Conservation (phyloP, 139 green algal species). For the Coelastrella sp. region DNA sequence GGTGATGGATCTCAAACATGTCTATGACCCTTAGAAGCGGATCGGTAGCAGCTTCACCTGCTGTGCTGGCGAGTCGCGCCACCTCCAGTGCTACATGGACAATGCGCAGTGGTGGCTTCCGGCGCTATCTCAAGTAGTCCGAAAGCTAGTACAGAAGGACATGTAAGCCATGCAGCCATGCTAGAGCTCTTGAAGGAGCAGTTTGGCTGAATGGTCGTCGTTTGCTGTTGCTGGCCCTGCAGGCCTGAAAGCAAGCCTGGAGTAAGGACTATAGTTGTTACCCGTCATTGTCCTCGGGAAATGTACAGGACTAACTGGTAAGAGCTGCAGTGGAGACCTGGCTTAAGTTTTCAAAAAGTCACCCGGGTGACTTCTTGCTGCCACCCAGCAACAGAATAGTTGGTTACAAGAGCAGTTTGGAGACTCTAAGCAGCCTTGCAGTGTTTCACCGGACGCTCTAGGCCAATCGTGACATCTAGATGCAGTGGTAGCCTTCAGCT, state of each 20-base stretch:
- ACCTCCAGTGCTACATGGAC: not conserved
- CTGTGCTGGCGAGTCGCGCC: not conserved
- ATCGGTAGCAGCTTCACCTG: not conserved
- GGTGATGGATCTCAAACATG: not conserved
- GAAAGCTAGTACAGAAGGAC: not conserved
- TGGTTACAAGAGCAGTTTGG: no score
- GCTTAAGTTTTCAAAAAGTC: not conserved
- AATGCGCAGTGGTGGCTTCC: not conserved
- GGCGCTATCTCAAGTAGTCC: not conserved
- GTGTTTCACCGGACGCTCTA: no score
- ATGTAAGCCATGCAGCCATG: not conserved
- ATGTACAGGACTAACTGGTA: slow-evolving; percentile 58
- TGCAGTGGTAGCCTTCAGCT: no score
- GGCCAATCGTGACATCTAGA: no score
- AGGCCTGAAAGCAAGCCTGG: slow-evolving; percentile 28
- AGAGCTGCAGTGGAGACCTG: not conserved
- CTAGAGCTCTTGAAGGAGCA: not conserved
- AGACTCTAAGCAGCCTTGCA: no score
- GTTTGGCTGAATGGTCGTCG: not conserved
- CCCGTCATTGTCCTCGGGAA: slow-evolving; percentile 47
- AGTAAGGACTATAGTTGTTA: slow-evolving; percentile 51
- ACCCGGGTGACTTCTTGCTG: no score
- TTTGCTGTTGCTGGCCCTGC: not conserved
- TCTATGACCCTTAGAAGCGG: not conserved
- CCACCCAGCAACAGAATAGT: no score